Percentiles rank a stretch among this genome's conserved stretches.
These are phyloP conservation scores for Candida frijolesensis DNA, from an alignment of 1,139 yeast species.

Conservation along the genomic window DNA sequence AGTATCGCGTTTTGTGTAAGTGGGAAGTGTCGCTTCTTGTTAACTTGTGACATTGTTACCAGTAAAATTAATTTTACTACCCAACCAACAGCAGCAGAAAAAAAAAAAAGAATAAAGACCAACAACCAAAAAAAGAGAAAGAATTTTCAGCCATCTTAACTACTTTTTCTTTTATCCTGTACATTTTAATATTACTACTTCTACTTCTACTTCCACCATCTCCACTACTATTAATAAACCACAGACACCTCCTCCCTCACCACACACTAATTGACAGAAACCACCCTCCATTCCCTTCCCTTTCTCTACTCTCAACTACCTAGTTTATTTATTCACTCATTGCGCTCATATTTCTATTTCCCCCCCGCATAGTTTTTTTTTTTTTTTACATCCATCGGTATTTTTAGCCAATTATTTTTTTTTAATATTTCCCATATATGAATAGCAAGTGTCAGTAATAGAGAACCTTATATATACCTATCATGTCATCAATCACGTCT, in stretches of 20 bases:
- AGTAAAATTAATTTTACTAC: neutral
- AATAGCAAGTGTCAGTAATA: neutral
- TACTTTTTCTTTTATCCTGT: neutral
- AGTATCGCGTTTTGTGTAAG: neutral
- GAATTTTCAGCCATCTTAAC: neutral
- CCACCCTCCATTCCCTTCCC: neutral
- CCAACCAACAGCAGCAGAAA: neutral
- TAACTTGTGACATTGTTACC: neutral
- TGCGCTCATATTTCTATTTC: neutral
- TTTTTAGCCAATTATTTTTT: neutral
- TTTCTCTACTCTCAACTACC: neutral
- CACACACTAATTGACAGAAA: neutral
- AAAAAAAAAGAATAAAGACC: neutral
- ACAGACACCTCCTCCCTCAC: no score
- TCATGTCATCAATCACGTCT: neutral
- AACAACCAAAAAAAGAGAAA: neutral
- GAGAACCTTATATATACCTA: neutral
- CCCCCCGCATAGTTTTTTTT: neutral
- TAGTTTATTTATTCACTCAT: neutral
- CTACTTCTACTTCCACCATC: no score
- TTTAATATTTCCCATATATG: neutral
- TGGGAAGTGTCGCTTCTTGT: neutral
- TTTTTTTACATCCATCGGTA: neutral
- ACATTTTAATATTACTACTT: no score
- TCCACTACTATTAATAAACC: no score